Evolutionary conservation across 169 alveolate genomes (phyloP).

Genomic region (Besnoitia besnoiti): DNA sequence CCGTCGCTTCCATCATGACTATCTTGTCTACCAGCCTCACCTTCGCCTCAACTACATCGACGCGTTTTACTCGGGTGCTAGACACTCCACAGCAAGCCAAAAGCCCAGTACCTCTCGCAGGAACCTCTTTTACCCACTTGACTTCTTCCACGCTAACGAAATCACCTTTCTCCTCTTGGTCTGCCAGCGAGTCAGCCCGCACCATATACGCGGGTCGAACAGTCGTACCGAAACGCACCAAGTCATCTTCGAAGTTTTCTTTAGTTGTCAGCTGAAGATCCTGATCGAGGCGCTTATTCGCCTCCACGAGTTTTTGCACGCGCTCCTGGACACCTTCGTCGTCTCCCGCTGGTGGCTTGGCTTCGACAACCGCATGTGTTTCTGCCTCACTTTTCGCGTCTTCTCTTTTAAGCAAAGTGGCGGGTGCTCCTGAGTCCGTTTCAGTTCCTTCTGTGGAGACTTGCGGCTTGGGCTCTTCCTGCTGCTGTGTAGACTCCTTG

Average conservation of each 20-base stretch:
- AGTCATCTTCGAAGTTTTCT: neutral
- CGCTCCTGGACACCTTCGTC: neutral
- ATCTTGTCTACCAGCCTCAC: slow-evolving; percentile 2
- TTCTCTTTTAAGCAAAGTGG: too few species aligned
- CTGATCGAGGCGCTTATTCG: neutral
- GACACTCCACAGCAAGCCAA: neutral
- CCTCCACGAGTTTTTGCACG: neutral
- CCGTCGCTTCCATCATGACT: slow-evolving; percentile 1
- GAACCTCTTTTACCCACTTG: neutral
- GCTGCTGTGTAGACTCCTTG: neutral
- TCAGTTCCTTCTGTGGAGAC: neutral
- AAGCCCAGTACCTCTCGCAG: neutral
- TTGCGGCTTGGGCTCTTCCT: neutral
- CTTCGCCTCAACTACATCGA: neutral
- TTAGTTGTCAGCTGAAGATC: neutral
- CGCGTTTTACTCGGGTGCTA: neutral
- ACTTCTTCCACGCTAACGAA: neutral
- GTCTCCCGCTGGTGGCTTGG: neutral
- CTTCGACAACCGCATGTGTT: neutral
- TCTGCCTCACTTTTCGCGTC: neutral
- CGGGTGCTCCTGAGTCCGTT: too few species aligned
- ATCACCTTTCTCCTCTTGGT: neutral
- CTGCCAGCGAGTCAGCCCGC: neutral
- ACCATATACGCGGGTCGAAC: neutral
- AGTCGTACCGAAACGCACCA: neutral